Conservation (phyloP, 208 protist species). For the Kentomonas sorsogonicus region DNA sequence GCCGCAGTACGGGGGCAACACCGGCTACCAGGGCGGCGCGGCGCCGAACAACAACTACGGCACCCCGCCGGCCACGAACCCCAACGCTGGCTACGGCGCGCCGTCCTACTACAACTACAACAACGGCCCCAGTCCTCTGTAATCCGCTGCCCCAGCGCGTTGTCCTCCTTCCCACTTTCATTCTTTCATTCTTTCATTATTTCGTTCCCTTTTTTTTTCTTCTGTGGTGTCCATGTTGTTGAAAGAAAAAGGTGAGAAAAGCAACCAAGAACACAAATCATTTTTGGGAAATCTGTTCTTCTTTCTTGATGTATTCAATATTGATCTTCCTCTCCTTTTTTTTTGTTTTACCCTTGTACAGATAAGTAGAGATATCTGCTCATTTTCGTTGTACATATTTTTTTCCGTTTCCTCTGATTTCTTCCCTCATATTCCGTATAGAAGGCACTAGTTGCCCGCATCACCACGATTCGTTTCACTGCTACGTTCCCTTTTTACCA, state of each 20-base stretch:
- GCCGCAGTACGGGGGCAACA: background rate
- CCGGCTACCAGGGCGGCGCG: too few relatives aligned
- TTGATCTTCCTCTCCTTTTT: background rate
- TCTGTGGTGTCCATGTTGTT: background rate
- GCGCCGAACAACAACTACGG: background rate
- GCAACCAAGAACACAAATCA: background rate
- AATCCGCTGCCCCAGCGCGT: too few relatives aligned
- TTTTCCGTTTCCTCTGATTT: constrained; percentile 6
- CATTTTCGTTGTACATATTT: background rate
- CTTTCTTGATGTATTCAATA: constrained; percentile 7
- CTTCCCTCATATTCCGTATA: background rate
- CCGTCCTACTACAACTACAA: constrained; percentile 10
- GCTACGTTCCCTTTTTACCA: too few relatives aligned
- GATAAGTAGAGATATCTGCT: background rate
- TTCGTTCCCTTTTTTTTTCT: too few relatives aligned
- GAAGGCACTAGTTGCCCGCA: too few relatives aligned
- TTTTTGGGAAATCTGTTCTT: background rate
- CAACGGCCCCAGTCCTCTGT: too few relatives aligned
- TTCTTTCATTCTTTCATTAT: too few relatives aligned
- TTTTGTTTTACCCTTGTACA: constrained; percentile 9
- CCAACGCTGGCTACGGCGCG: background rate
- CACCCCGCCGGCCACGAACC: background rate
- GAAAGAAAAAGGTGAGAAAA: constrained; percentile 3
- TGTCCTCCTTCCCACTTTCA: too few relatives aligned
- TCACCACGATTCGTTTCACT: too few relatives aligned